A percentile compares a stretch with the other conserved stretches of the same genome.
phyloP scores from a whole-genome alignment of 2,329 filamentous ascomycete genomes.

The Trichoderma sp. region DNA sequence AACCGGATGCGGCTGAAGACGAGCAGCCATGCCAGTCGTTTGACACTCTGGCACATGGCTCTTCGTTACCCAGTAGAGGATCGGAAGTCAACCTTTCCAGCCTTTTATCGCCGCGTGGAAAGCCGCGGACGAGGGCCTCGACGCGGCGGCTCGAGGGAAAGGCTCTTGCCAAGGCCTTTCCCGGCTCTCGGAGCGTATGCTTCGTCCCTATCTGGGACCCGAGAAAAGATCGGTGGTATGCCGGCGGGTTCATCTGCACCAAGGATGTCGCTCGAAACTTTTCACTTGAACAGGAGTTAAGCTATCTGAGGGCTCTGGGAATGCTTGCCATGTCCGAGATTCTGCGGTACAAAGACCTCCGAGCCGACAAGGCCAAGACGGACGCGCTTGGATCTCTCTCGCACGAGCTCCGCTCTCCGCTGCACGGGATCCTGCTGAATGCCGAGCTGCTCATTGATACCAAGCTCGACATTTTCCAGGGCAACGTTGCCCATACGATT shows the following conservation, averaged over 20 bases:
- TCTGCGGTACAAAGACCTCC: constrained; percentile 45
- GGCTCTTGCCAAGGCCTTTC: constrained; percentile 43
- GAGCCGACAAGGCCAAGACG: constrained; percentile 53
- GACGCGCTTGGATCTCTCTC: constrained; percentile 63
- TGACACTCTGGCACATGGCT: not conserved
- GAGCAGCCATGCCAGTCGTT: constrained; percentile 21
- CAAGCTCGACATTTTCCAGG: constrained; percentile 49
- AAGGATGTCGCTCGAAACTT: constrained; percentile 48
- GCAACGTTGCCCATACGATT: constrained; percentile 52
- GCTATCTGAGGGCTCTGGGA: constrained; percentile 54
- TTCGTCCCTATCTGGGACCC: constrained; percentile 54
- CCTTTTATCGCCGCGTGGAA: not conserved
- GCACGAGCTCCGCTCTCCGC: constrained; percentile 62
- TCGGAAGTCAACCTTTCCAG: not conserved
- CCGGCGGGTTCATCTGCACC: constrained; percentile 55
- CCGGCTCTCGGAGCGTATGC: constrained; percentile 49
- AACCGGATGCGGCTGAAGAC: constrained; percentile 38
- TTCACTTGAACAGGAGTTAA: constrained; percentile 51
- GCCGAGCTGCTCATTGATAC: constrained; percentile 59
- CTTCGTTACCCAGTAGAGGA: not conserved
- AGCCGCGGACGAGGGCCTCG: constrained; percentile 5
- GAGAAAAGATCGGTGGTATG: constrained; percentile 50
- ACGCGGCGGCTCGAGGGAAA: constrained; percentile 31
- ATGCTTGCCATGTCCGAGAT: constrained; percentile 61
- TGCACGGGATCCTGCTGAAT: constrained; percentile 61